Evolutionary conservation across 805 yeast genomes (phyloP), one percentile per base, ranked within the genome.

Genomic region (Saccharomycopsis schoenii): DNA sequence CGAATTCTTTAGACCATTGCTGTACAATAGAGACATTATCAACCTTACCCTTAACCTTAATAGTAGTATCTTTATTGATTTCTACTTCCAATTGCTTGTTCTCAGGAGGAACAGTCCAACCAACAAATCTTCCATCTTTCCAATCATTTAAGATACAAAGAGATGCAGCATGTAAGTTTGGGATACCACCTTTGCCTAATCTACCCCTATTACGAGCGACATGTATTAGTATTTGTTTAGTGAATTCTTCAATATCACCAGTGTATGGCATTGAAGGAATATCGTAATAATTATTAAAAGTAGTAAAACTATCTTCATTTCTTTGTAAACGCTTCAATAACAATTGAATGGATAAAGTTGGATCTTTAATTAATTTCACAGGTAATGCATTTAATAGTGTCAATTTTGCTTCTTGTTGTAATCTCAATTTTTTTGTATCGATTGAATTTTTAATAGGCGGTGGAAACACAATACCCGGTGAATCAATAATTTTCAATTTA

Each of bases 391-490:
- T 90, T 65, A 94, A 76, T 62, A 94, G 79, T 5, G 94, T 89
- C 65, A 94, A 78, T 69, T 93, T 89, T n/a, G 98, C 96, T 69
- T 87, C 88, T 71, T 86, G 89, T 65, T 86, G 88, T 25, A 76
- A 72, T 68, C 80, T 84, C 62, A 76, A 72, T 65, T 76, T 76
- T 67, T 77, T 80, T 37, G 58, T 61, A 29, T 58, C 58, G 2
- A 37, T 40, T 15, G 21, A 29, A 21, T 56, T 39, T 4, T 43
- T 34, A 19, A 52, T 41, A 11, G 56, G 47, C 57, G 98, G 98
- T 58, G 98, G 98, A 83, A 94, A 93, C 50, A 94, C 97, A 64
- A 93, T 94, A 71, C 99, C 99, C 58, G 99, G 99, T 60, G 97
- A 89, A 74, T 93, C 99, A 69, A 93, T 79, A 66, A 93, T 80